These are phyloP conservation scores for Epichloe scottii DNA, from an alignment of 2,329 filamentous ascomycete genomes.

Conservation along the genomic window DNA sequence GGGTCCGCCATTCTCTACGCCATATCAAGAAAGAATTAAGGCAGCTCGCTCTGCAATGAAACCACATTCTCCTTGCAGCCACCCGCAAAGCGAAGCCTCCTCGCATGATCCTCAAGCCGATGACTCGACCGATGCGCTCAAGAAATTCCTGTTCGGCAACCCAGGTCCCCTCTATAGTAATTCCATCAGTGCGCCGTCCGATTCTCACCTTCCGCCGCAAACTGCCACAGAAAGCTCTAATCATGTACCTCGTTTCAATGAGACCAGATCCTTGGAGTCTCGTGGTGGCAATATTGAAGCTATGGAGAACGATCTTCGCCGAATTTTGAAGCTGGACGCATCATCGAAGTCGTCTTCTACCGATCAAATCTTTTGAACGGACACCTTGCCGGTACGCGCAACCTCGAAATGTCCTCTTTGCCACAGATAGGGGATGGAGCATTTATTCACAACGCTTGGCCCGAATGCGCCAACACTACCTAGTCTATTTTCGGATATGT, in stretches of 20 bases:
- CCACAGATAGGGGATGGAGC: background rate
- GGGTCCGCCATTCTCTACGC: slow-evolving; percentile 56
- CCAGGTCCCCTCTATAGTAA: slow-evolving; percentile 10
- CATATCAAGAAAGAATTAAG: slow-evolving; percentile 48
- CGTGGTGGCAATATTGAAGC: slow-evolving; percentile 26
- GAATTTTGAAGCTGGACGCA: slow-evolving; percentile 35
- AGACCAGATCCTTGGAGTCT: background rate
- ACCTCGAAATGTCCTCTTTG: background rate
- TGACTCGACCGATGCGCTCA: slow-evolving; percentile 37
- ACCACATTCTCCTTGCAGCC: background rate
- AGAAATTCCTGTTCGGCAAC: slow-evolving; percentile 41
- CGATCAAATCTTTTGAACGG: slow-evolving; percentile 8
- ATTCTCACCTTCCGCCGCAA: background rate
- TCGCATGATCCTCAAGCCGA: slow-evolving; percentile 8
- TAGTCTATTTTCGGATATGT: background rate
- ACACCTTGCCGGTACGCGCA: background rate
- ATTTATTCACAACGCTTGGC: background rate
- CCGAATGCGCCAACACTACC: background rate
- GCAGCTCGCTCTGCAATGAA: slow-evolving; percentile 32
- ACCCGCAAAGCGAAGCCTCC: background rate
- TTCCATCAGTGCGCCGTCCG: background rate
- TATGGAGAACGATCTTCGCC: slow-evolving; percentile 42
- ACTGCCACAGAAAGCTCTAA: background rate
- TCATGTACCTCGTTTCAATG: background rate
- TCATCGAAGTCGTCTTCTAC: slow-evolving; percentile 12